Evolutionary conservation across 2,329 filamentous ascomycete species (phyloP).

Genomic region (Calonectria hongkongensis): DNA sequence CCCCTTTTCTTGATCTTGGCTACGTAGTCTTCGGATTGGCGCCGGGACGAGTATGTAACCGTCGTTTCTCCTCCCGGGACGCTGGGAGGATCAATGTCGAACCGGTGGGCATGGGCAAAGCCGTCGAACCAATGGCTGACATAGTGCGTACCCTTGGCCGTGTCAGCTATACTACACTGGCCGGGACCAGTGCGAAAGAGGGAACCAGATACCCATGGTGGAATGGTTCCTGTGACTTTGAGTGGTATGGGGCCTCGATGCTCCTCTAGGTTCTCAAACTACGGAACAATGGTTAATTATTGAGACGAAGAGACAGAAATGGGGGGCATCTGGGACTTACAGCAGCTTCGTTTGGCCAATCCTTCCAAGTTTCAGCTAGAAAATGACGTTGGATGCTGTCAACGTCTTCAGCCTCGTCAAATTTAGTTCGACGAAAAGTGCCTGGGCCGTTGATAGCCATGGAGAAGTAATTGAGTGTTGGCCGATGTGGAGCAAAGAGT

Average conservation of each 20-base stretch:
- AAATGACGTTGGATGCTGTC: slow-evolving; percentile 53
- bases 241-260: slow-evolving; percentile 79
- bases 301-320: not conserved
- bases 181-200: slow-evolving; percentile 86
- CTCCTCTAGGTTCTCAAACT: slow-evolving; percentile 82
- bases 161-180: slow-evolving; percentile 75
- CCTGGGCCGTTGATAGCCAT: slow-evolving; percentile 56
- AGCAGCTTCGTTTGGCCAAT: slow-evolving; percentile 70
- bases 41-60: slow-evolving; percentile 83
- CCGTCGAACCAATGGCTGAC: slow-evolving; percentile 89
- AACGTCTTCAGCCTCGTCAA: slow-evolving; percentile 54
- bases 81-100: slow-evolving; percentile 75
- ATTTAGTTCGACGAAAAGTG: slow-evolving; percentile 53
- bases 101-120: slow-evolving; percentile 82
- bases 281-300: not conserved
- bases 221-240: slow-evolving; percentile 79
- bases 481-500: not conserved
- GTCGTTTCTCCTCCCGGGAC: slow-evolving; percentile 52
- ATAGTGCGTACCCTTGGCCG: slow-evolving; percentile 74
- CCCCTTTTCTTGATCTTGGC: slow-evolving; percentile 77
- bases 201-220: slow-evolving; percentile 81
- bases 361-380: slow-evolving; percentile 59
- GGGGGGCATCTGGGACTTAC: slow-evolving; percentile 55
- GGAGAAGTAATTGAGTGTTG: not conserved
- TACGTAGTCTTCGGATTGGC: slow-evolving; percentile 79